Evolutionary conservation across 2,329 filamentous ascomycete species (phyloP).

Genomic region (Drechslerella coelobrocha): DNA sequence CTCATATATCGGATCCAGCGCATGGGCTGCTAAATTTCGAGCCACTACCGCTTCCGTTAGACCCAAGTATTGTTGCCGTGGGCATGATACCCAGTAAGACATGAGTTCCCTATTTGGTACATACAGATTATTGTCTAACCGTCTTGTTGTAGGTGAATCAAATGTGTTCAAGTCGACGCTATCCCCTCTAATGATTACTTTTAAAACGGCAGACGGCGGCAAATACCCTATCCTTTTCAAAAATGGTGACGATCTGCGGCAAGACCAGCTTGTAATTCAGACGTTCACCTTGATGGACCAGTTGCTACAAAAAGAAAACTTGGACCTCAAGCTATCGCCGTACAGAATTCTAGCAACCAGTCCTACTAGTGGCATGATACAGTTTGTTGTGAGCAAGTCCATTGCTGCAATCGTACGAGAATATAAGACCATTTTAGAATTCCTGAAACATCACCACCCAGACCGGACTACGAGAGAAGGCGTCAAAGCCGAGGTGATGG

Average conservation of each 20-base stretch:
- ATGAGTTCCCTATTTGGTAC: not conserved
- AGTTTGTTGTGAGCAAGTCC: constrained; percentile 87
- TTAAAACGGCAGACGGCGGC: constrained; percentile 77
- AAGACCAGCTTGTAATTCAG: constrained; percentile 95
- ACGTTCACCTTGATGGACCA: constrained; percentile 99
- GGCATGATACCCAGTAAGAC: constrained; percentile 70
- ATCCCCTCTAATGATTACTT: constrained; percentile 87
- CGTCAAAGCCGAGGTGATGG: constrained; percentile 88
- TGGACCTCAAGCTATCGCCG: constrained; percentile 91
- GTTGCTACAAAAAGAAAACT: constrained; percentile 90
- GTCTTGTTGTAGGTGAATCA: constrained; percentile 69
- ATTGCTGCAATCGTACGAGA: constrained; percentile 83
- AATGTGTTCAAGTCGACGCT: constrained; percentile 95
- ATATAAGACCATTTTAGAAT: constrained; percentile 78
- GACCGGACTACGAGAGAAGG: constrained; percentile 81
- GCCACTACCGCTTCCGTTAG: constrained; percentile 83
- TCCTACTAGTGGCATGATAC: constrained; percentile 84
- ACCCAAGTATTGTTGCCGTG: constrained; percentile 79
- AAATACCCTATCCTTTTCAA: constrained; percentile 97
- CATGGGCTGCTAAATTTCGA: constrained; percentile 86
- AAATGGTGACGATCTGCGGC: constrained; percentile 90
- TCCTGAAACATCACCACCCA: constrained; percentile 86
- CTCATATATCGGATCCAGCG: constrained; percentile 82
- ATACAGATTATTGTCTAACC: not conserved
- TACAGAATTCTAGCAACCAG: constrained; percentile 97